These are phyloP conservation scores for Tricholoma flavovirens DNA, from an alignment of 768 basidiomycete species.

Conservation along the genomic window DNA sequence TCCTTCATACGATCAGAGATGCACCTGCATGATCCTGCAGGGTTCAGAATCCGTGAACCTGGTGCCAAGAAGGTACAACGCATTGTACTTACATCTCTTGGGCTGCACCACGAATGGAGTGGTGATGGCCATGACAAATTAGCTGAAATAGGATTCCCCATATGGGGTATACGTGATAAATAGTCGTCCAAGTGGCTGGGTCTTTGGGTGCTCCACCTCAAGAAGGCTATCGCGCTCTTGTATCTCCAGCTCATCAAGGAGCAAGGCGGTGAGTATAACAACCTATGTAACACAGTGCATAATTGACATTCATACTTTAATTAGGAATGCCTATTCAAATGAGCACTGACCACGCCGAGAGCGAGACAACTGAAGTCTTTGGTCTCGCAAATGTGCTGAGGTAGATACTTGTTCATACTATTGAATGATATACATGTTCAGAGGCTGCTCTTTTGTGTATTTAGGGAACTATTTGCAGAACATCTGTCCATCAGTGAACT, in stretches of 20 bases:
- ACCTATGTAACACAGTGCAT: too few species aligned
- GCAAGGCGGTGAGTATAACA: too few species aligned
- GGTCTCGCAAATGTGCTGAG: slow-evolving; percentile 22
- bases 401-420: too few species aligned
- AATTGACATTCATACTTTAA: neutral
- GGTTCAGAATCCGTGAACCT: slow-evolving; percentile 17
- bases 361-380: slow-evolving; percentile 21
- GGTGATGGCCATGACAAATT: neutral
- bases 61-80: slow-evolving; percentile 20
- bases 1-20: too few species aligned
- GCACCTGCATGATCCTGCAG: slow-evolving; percentile 16
- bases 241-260: neutral
- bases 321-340: too few species aligned
- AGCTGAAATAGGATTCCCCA: neutral
- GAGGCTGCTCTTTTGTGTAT: too few species aligned
- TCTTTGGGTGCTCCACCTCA: too few species aligned
- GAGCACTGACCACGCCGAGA: slow-evolving; percentile 29
- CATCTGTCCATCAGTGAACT: too few species aligned
- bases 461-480: too few species aligned
- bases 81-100: slow-evolving; percentile 14
- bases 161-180: neutral
- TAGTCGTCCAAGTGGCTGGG: neutral
- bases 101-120: slow-evolving; percentile 15
- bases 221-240: neutral
- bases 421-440: too few species aligned